Evolutionary conservation across 2,329 filamentous ascomycete species (phyloP).

Genomic region (Fusarium piperis): DNA sequence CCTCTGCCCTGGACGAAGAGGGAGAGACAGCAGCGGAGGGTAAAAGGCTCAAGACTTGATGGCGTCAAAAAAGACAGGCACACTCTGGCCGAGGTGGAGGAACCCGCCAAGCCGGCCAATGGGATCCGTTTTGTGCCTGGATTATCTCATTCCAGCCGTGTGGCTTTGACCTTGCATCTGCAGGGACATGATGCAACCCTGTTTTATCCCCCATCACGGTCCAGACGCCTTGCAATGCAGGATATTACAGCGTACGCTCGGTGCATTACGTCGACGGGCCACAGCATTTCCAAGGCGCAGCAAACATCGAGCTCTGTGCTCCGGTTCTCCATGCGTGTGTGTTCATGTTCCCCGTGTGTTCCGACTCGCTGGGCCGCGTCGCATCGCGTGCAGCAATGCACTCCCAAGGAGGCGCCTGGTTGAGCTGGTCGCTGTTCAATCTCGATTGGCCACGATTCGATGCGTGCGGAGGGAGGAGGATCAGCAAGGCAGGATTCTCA

Average conservation of each 20-base stretch:
- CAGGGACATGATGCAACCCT: constrained; percentile 32
- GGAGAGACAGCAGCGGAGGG: neutral
- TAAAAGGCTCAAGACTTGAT: constrained; percentile 13
- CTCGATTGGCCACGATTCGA: constrained; percentile 24
- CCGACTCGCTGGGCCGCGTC: constrained; percentile 8
- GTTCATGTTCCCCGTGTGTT: constrained; percentile 8
- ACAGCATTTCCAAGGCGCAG: constrained; percentile 29
- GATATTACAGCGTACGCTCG: constrained; percentile 3
- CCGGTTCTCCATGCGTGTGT: neutral
- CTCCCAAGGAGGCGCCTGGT: neutral
- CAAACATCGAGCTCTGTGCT: constrained; percentile 1
- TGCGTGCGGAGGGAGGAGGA: constrained; percentile 24
- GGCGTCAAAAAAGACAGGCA: constrained; percentile 27
- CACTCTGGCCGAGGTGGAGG: constrained; percentile 6
- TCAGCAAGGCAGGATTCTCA: constrained; percentile 21
- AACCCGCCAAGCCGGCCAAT: constrained; percentile 10
- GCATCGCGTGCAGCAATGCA: constrained; percentile 4
- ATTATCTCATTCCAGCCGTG: constrained; percentile 10
- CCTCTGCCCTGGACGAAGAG: constrained; percentile 19
- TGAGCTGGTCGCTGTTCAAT: constrained; percentile 8
- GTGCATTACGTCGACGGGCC: constrained; percentile 16
- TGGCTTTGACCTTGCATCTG: constrained; percentile 16
- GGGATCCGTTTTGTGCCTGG: constrained; percentile 23
- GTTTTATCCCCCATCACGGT: constrained; percentile 7
- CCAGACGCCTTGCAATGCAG: constrained; percentile 15